Base-by-base conservation (phyloP, 2,329 filamentous ascomycete species). In the Aspergillus thermomutatus region DNA sequence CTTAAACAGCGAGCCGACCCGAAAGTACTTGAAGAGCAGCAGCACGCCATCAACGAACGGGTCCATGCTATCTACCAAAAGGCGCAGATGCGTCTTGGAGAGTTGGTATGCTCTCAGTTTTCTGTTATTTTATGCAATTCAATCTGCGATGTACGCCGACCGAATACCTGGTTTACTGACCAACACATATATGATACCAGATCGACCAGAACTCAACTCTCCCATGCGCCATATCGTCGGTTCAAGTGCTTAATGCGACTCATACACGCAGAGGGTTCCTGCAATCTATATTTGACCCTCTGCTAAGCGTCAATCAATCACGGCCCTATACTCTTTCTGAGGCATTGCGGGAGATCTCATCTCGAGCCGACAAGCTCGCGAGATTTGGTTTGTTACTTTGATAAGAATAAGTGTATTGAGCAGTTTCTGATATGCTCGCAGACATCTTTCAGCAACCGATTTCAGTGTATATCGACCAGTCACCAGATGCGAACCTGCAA, bases 381-480 rank as follows among this genome's bases (percentile, higher is more conserved):
- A 83, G 85, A 60, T 90, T 97, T 69, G 92, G 91, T 93, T 83
- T 56, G 80, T 62, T 49, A 19, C 41, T 37, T 49, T 37, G n/a
- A 31, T 49, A 23, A 51, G 25, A 17, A 37, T 25, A 10, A 37
- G 21, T 41, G 23, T 14, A 14, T 27, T 55, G 17, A 5, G n/a
- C 40, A 31, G 19, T 26, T 56, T 50, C 60, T 69, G 64, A 65
- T 51, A 66, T 56, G 17, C 53, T 28, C 40, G 3, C 67, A 93
- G 91, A 91, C 70, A 92, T 97, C 69, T 96, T 95, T 79, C 87
- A 94, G 63, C 86, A 89, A 34, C 86, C 89, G 28, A 89, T 96
- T 54, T 85, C 88, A 53, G 85, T 96, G 56, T 94, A 89, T 77
- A 82, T 97, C 60, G 91, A 93, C 70, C 86, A 87, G 52, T 87